Conservation (phyloP, 305 asterid genomes). For the Fraxinus latifolia region DNA sequence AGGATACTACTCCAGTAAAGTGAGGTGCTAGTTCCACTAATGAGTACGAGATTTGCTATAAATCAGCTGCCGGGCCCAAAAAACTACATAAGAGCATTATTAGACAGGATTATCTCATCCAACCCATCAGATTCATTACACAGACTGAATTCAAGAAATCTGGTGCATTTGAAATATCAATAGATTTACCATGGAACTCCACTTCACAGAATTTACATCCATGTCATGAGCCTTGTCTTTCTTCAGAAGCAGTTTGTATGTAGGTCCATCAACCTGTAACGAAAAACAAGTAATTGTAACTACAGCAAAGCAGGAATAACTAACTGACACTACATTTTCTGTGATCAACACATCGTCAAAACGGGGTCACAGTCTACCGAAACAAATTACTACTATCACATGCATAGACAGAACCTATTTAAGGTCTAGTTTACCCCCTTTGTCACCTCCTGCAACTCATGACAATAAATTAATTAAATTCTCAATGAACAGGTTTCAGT, state of each 20-base stretch:
- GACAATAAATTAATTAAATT: background rate
- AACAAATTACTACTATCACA: background rate
- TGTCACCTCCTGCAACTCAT: background rate
- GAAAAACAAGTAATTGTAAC: background rate
- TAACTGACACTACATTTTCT: background rate
- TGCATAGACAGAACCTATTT: background rate
- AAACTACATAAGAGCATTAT: background rate
- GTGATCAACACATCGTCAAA: background rate
- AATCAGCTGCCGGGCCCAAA: background rate
- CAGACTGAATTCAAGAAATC: background rate
- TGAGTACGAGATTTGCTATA: background rate
- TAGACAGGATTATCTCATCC: background rate
- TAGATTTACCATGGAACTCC: slow-evolving; percentile 40
- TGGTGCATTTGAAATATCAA: background rate
- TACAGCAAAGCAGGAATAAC: background rate
- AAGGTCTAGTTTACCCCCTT: background rate
- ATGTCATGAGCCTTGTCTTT: slow-evolving; percentile 47
- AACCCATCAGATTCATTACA: background rate
- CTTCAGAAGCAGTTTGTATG: slow-evolving; percentile 39
- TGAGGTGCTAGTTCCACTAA: background rate
- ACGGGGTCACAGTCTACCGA: background rate
- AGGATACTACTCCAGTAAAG: background rate
- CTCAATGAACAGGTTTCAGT: background rate
- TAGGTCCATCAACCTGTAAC: slow-evolving; percentile 39
- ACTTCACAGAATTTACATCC: slow-evolving; percentile 47